Base-by-base conservation (phyloP, 164 flowering plant species). In the Pachysandra terminalis region DNA sequence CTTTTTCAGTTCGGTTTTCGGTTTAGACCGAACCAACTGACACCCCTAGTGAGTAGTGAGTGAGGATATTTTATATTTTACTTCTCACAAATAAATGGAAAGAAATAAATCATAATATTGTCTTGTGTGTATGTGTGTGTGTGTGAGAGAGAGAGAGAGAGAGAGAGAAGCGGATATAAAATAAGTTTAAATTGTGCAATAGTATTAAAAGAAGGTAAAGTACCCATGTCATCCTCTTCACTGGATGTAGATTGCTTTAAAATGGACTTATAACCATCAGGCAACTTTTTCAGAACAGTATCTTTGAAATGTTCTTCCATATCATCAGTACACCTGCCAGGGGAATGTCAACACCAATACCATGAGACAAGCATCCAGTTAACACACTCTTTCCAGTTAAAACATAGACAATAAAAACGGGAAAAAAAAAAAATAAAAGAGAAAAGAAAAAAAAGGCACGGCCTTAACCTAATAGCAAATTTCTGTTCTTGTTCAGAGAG, bases 151-250 rank as follows among this genome's bases (percentile, higher is more conserved):
- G 7, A 7, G 37, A 7, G 37, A 7, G 37, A 7, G 37, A 7
- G 37, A 7, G 37, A 7, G 37, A 7, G 37, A 32, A n/a, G n/a
- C n/a, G 37, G 37, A 32, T 32, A 32, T 3, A 7, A 32, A 32
- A 3, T 3, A 32, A 32, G 37, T 3, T 32, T 32, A 37, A 32
- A 54, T 22, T 24, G 9, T 9, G 13, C 53, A 22, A 37, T 15
- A 62, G 32, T 8, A 25, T 40, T 0, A 14, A 25, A 52, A 27
- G 23, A 16, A 19, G 55, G 49, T 27, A 37, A 0, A 13, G 9
- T 89, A 95, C 98, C 89, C 99, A 92, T 95, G 78, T 95, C 97
- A 79, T 91, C 90, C 63, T 83, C 90, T 82, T 90, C 97, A 77
- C 97, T 95, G 21, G 88, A 83, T 62, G 82, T 69, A 49, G 98